Percentiles rank a stretch among this genome's conserved stretches.
Evolutionary conservation across 1,139 yeast genomes (phyloP).

Genomic region (Hemisphaericaspora lyxosophila): DNA sequence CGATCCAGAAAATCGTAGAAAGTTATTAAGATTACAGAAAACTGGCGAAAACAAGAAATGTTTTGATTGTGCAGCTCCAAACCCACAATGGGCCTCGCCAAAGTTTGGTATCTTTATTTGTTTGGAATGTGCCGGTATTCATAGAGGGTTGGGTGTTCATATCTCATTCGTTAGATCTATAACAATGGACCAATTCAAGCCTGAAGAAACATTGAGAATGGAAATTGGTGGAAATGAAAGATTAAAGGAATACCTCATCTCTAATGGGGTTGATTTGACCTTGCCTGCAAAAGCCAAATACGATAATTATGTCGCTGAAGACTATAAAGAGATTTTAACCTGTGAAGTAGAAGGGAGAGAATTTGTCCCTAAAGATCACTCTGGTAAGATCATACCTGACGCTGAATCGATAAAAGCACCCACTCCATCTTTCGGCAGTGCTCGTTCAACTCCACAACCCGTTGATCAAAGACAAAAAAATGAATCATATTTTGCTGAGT

Average conservation of each 20-base stretch:
- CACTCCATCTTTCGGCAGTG: slow-evolving; percentile 12
- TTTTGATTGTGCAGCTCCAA: slow-evolving; percentile 91
- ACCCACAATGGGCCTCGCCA: slow-evolving; percentile 99
- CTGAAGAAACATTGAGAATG: slow-evolving; percentile 87
- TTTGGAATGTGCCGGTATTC: slow-evolving; percentile 95
- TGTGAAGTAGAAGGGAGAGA: slow-evolving; percentile 73
- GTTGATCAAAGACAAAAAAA: slow-evolving; percentile 57
- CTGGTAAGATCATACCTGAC: slow-evolving; percentile 48
- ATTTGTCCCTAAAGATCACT: slow-evolving; percentile 66
- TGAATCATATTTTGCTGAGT: slow-evolving; percentile 77
- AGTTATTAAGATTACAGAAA: slow-evolving; percentile 76
- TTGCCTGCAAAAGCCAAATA: slow-evolving; percentile 74
- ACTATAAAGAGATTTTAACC: slow-evolving; percentile 79
- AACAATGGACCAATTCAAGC: slow-evolving; percentile 96
- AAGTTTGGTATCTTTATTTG: slow-evolving; percentile 96
- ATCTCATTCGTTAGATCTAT: slow-evolving; percentile 94
- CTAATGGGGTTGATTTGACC: slow-evolving; percentile 68
- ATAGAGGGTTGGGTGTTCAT: slow-evolving; percentile 95
- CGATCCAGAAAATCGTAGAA: slow-evolving; percentile 87
- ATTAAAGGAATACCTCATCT: slow-evolving; percentile 64
- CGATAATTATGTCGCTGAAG: slow-evolving; percentile 89
- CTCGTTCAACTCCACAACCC: slow-evolving; percentile 27
- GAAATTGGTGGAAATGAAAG: slow-evolving; percentile 91
- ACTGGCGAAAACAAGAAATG: slow-evolving; percentile 83
- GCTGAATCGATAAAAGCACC: slow-evolving; percentile 15